Base-by-base conservation (phyloP, 225 moss, liverwort and hornwort genomes). In the Climacium dendroides region DNA sequence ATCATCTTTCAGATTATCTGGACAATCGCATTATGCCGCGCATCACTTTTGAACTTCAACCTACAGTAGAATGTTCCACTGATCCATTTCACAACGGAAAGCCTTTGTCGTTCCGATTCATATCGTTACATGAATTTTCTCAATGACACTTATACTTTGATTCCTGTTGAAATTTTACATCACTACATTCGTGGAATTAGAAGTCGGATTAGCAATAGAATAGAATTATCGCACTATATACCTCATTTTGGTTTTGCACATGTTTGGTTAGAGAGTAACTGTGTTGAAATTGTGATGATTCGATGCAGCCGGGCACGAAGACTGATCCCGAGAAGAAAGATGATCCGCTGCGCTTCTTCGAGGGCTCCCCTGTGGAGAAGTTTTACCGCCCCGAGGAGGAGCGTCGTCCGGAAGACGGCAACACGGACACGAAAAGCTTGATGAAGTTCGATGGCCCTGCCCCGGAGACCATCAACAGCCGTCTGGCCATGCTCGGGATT, bases 371-470 rank as follows among this genome's bases (percentile, higher is more conserved):
- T 2, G 97, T 92, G 23, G 96, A 90, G 82, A 79, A 92, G 50
- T 97, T 97, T 54, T 90, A 63, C 53, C 92, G 96, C 20, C 96
- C 96, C 1, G 96, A 97, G 80, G 90, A 92, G 14, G 93, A 97
- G 77, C 88, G 97, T 2, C 92, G 96, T 1, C 97, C 95, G 3
- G 97, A 97, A 58, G 45, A 87, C 5, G 97, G 96, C 3, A 95
- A 97, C 65, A 95, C 93, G 5, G 74, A 79, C 23, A 71, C 90
- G 14, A 4, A 54, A 2, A 96, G 95, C 41, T 88, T 95, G 77
- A 95, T 97, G 96, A 97, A 91, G 30, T 96, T 95, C 52, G 97
- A 97, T 64, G 96, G 96, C 22, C 96, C 96, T 6, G 95, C 95
- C 18, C 97, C 96, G 17, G 94, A 97, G 86, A 97, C 95, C 5